phyloP scores from a whole-genome alignment of 257 asterid genomes.

The Fraxinus cuspidata region DNA sequence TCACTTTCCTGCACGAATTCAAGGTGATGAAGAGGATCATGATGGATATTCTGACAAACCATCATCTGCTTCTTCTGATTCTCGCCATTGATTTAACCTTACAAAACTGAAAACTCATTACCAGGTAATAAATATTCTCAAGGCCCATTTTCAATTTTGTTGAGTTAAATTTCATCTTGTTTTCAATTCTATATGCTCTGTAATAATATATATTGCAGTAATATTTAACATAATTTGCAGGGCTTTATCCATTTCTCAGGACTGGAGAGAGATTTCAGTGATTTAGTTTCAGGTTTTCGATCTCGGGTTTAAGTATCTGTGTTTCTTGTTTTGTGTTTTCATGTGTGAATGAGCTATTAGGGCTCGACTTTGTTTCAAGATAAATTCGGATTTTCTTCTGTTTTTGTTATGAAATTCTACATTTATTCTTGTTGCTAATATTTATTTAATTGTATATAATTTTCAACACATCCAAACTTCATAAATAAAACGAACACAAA shows the following conservation, averaged over 20 bases:
- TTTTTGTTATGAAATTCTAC: conserved; percentile 33
- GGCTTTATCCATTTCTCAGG: conserved; percentile 9
- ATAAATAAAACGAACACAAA: too few relatives aligned
- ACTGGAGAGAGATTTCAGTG: conserved; percentile 27
- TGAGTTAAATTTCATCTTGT: background rate
- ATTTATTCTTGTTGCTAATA: conserved; percentile 10
- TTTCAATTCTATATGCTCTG: background rate
- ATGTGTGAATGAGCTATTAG: conserved; percentile 44
- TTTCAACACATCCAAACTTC: too few relatives aligned
- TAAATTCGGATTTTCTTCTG: conserved; percentile 29
- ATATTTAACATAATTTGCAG: conserved; percentile 35
- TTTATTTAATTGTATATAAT: background rate
- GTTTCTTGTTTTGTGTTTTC: conserved; percentile 33
- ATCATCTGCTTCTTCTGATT: conserved; percentile 97
- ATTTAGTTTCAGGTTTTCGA: conserved; percentile 43
- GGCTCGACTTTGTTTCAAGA: conserved; percentile 40
- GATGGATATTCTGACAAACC: conserved; percentile 94
- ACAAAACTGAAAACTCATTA: conserved; percentile 18
- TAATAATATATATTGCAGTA: conserved; percentile 7
- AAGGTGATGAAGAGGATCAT: conserved; percentile 97
- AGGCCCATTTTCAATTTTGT: background rate
- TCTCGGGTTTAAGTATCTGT: conserved; percentile 42
- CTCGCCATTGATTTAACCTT: conserved; percentile 68
- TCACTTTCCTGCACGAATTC: conserved; percentile 89
- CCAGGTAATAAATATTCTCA: conserved; percentile 24